Evolutionary conservation across 495 filamentous ascomycete species (phyloP), one percentile per base, ranked within the genome.

Genomic region (Penicillium paxilli): DNA sequence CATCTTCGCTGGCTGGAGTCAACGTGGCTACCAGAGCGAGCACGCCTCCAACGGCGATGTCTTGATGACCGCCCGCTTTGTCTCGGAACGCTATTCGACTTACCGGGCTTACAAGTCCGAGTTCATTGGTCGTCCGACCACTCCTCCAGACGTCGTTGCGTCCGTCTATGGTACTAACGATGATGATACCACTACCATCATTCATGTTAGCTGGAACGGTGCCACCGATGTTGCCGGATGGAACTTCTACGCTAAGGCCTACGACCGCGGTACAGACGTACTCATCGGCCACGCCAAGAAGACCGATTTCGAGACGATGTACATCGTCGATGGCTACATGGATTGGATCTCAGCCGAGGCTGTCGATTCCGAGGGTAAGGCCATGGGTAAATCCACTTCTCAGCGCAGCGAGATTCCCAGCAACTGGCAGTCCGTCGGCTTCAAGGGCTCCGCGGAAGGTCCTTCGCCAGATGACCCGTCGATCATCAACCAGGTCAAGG

Each of bases 1-100:
- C 55, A 57, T 75, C 32, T 77, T 85, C 14, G 67, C 83, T 20
- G 81, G 82, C 47, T 86, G 82, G 82, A 84, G 84, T 25, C 76
- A 80, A 26, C 66, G 72, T 4, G 78, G 80, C 2, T 80, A 80
- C 49, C 69, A 81, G 24, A 84, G 78, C 4, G 83, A 87, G 57
- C 82, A 80, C 60, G 70, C 72, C 0, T 59, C 73, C 0, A 72
- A 84, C 35, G 83, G 84, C 8, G 76, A 76, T 23, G 60, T 77
- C 3, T 62, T 84, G 22, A 80, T 81, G 66, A 71, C 70, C 16
- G 71, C 68, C 35, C 63, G 58, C 20, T 77, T 77, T 45, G 60
- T 54, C 2, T 71, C 68, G 3, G 51, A 51, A 8, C 70, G 72
- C 22, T 73, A 70, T 44, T 72, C 70, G 22, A 71, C 67, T 28